Percentiles rank a stretch among this genome's conserved stretches.
Evolutionary conservation across 768 basidiomycete genomes (phyloP).

Genomic region (Amanita molliuscula): DNA sequence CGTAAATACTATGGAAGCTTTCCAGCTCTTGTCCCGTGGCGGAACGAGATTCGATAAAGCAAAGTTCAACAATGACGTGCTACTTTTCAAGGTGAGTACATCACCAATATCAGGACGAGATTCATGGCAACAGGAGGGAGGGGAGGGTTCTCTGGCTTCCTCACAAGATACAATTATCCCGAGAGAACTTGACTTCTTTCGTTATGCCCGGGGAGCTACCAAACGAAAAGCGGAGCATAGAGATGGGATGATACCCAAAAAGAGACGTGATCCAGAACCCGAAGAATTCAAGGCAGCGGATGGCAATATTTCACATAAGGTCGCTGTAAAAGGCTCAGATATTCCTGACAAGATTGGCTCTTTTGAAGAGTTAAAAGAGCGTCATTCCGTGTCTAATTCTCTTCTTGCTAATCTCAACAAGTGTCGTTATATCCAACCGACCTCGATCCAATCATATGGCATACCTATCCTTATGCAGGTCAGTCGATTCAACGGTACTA

Average conservation of each 20-base stretch:
- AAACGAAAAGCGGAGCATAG: conserved; percentile 39
- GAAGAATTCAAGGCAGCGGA: neutral
- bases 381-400: conserved; percentile 48
- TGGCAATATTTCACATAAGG: conserved; percentile 36
- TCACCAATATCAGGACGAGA: conserved; percentile 1
- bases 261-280: conserved; percentile 17
- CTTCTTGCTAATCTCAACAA: conserved; percentile 54
- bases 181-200: conserved; percentile 84
- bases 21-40: conserved; percentile 82
- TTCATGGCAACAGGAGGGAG: conserved; percentile 11
- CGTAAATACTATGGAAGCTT: conserved; percentile 58
- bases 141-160: conserved; percentile 11
- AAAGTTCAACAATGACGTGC: conserved; percentile 57
- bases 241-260: conserved; percentile 20
- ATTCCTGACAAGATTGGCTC: conserved; percentile 48
- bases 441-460: conserved; percentile 73
- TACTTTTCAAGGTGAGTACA: conserved; percentile 57
- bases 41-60: conserved; percentile 75
- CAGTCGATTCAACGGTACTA: conserved; percentile 11
- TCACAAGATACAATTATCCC: conserved; percentile 43
- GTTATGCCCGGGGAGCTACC: conserved; percentile 52
- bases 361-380: conserved; percentile 49
- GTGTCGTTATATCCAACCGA: conserved; percentile 57
- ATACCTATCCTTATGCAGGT: conserved; percentile 78
- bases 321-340: conserved; percentile 63